phyloP scores from a whole-genome alignment of 768 basidiomycete genomes.

The Cubamyces sp. region DNA sequence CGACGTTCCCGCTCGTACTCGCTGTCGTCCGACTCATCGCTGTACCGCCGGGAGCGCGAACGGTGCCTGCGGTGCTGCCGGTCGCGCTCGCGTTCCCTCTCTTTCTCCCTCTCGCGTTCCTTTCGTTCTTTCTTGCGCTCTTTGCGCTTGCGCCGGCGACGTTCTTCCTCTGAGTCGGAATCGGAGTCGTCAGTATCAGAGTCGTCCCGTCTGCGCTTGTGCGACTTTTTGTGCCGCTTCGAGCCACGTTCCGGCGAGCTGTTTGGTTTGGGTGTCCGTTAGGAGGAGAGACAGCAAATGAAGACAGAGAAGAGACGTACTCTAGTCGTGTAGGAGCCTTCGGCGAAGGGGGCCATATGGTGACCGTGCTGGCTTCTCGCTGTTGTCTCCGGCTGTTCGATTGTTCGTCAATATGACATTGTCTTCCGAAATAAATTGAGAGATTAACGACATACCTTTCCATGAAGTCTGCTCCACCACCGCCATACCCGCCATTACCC shows the following conservation, averaged over 20 bases:
- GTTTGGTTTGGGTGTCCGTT: conserved; percentile 2
- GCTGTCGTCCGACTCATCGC: conserved; percentile 35
- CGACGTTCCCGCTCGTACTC: conserved; percentile 41
- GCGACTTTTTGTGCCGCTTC: conserved; percentile 57
- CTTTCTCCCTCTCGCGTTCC: conserved; percentile 47
- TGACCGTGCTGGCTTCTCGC: conserved; percentile 56
- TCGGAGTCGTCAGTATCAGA: conserved; percentile 51
- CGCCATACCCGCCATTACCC: conserved; percentile 34
- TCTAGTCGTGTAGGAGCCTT: conserved; percentile 58
- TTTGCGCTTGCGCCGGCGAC: conserved; percentile 59
- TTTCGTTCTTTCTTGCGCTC: conserved; percentile 60
- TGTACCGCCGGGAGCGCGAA: conserved; percentile 40
- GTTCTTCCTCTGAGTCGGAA: conserved; percentile 56
- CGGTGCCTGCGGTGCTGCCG: conserved; percentile 35
- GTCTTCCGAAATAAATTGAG: neutral
- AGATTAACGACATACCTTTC: conserved; percentile 57
- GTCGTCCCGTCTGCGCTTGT: conserved; percentile 56
- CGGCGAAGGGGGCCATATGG: conserved; percentile 86
- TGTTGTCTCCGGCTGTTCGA: conserved; percentile 66
- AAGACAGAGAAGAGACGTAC: conserved; percentile 47
- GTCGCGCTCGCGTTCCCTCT: conserved; percentile 27
- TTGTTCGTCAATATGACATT: neutral
- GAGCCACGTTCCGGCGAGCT: conserved; percentile 61
- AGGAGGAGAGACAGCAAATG: neutral
- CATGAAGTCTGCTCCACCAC: conserved; percentile 58